Conservation (phyloP, 1,284 basidiomycete species). For the Abortiporus biennis region DNA sequence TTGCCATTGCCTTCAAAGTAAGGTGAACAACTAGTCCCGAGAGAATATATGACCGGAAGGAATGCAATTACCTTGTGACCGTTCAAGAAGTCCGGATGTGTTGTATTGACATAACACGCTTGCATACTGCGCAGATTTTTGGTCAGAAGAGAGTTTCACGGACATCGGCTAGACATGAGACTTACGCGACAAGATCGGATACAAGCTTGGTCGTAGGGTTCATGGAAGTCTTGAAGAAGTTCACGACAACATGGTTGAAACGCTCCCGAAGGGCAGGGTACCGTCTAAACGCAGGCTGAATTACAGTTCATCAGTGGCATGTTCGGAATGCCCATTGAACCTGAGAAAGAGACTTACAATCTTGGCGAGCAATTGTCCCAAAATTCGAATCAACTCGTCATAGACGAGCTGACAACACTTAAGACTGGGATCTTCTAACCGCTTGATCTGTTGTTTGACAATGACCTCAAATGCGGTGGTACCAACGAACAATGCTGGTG, state of each 20-base stretch:
- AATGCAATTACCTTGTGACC: constrained; percentile 77
- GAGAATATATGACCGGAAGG: not conserved
- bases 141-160: constrained; percentile 9
- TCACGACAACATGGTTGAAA: constrained; percentile 92
- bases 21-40: not conserved
- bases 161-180: constrained; percentile 11
- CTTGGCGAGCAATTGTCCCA: constrained; percentile 84
- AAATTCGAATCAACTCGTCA: constrained; percentile 94
- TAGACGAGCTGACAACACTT: constrained; percentile 95
- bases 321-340: constrained; percentile 8
- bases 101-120: constrained; percentile 98
- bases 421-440: constrained; percentile 88
- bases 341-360: constrained; percentile 55
- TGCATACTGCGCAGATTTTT: too few species aligned
- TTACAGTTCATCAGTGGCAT: constrained; percentile 1
- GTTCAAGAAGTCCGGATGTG: constrained; percentile 95
- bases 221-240: constrained; percentile 95
- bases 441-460: constrained; percentile 97
- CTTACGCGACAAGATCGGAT: constrained; percentile 82
- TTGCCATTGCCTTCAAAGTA: constrained; percentile 73
- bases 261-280: constrained; percentile 92
- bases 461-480: constrained; percentile 97
- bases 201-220: constrained; percentile 93
- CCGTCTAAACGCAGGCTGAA: constrained; percentile 88
- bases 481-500: constrained; percentile 93